A percentile compares a stretch with the other conserved stretches of the same genome.
phyloP scores from a whole-genome alignment of 1,139 yeast species.

The Wickerhamomyces sp. region DNA sequence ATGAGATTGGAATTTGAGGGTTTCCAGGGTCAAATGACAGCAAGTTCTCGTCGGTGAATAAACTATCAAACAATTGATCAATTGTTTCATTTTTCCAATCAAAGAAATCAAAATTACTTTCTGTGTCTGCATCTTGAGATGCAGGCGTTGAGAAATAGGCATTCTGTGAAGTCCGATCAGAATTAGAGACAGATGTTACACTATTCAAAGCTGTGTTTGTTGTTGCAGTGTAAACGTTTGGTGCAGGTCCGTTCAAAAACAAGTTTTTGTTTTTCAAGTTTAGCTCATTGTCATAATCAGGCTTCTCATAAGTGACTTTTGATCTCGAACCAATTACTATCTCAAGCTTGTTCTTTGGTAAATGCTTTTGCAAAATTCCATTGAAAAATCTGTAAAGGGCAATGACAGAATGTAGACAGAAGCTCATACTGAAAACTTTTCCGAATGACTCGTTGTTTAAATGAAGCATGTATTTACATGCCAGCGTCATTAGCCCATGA shows the following conservation, averaged over 20 bases:
- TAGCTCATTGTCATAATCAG: neutral
- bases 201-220: neutral
- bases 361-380: slow-evolving; percentile 5
- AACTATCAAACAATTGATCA: slow-evolving; percentile 17
- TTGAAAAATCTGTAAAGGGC: slow-evolving; percentile 15
- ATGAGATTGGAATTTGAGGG: neutral
- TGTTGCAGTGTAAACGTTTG: too few relatives aligned
- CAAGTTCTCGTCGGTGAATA: slow-evolving; percentile 12
- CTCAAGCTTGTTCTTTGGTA: slow-evolving; percentile 11
- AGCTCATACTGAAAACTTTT: slow-evolving; percentile 10
- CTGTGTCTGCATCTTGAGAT: neutral
- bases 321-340: slow-evolving; percentile 1
- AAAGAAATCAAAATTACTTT: slow-evolving; percentile 12
- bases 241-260: too few relatives aligned
- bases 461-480: slow-evolving; percentile 12
- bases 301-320: neutral
- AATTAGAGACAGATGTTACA: neutral
- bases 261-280: too few relatives aligned
- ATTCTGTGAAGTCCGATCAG: neutral
- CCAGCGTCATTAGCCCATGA: slow-evolving; percentile 10
- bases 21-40: neutral
- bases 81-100: slow-evolving; percentile 18
- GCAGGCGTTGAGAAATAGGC: neutral
- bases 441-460: slow-evolving; percentile 16
- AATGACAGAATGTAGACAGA: slow-evolving; percentile 12